Conservation (phyloP, 108 stramenopile species). For the Nitzschia inconspicua region DNA sequence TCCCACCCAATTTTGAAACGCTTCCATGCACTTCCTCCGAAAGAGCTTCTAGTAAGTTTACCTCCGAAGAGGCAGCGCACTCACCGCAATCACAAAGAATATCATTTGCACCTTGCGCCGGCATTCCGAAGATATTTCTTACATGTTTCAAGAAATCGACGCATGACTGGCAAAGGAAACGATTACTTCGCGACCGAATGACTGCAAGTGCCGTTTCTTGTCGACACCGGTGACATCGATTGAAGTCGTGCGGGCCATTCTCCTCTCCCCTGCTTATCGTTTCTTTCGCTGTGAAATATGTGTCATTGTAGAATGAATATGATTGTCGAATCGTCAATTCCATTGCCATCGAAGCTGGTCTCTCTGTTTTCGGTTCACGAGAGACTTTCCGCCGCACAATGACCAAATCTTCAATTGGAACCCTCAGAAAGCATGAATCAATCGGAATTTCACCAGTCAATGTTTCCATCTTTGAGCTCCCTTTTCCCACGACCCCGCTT, state of each 20-base stretch:
- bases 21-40: not conserved
- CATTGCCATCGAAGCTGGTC: not conserved
- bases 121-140: too few species aligned
- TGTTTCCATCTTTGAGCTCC: not conserved
- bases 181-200: too few species aligned
- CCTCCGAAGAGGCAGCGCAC: not conserved
- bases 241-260: not conserved
- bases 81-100: not conserved
- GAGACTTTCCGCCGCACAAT: conserved; percentile 33
- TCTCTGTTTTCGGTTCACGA: conserved; percentile 12
- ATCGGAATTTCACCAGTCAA: not conserved
- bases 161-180: not conserved
- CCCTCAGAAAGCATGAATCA: not conserved
- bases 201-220: too few species aligned
- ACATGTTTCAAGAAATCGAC: not conserved
- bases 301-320: conserved; percentile 27
- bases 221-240: conserved; percentile 6
- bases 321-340: conserved; percentile 29
- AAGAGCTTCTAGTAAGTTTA: not conserved
- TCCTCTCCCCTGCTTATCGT: not conserved
- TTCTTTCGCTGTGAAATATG: conserved; percentile 11
- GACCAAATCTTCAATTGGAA: conserved; percentile 54
- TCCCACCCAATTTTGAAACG: not conserved
- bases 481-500: too few species aligned
- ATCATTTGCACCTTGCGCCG: not conserved